Evolutionary conservation across 352 stramenopile genomes (phyloP).

Genomic region (Halophytophthora polymorphica): DNA sequence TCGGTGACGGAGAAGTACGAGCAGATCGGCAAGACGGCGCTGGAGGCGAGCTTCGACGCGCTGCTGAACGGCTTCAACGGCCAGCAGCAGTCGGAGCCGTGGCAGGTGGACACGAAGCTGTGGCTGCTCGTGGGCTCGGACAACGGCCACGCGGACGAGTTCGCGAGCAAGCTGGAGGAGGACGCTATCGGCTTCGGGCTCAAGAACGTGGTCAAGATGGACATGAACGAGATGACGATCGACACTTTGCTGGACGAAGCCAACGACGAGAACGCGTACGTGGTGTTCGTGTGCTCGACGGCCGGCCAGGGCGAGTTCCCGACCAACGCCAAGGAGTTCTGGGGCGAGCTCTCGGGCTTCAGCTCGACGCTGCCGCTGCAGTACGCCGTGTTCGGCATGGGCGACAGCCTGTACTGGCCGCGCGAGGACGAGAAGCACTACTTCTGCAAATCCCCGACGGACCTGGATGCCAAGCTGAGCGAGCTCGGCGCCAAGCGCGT

Average conservation of each 20-base stretch:
- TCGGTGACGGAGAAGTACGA: conserved; percentile 72
- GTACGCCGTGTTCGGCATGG: conserved; percentile 78
- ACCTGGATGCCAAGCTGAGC: conserved; percentile 73
- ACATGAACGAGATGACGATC: conserved; percentile 82
- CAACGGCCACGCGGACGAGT: conserved; percentile 71
- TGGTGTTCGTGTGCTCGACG: conserved; percentile 77
- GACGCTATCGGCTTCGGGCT: conserved; percentile 66
- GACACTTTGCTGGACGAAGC: conserved; percentile 65
- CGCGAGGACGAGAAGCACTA: conserved; percentile 82
- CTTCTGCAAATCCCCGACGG: conserved; percentile 71
- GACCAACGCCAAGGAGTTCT: conserved; percentile 80
- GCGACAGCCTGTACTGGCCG: conserved; percentile 80
- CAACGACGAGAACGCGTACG: conserved; percentile 68
- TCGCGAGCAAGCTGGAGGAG: conserved; percentile 68
- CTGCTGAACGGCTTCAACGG: conserved; percentile 69
- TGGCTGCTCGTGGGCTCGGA: conserved; percentile 74
- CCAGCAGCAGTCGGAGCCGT: conserved; percentile 38
- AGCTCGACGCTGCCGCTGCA: conserved; percentile 63
- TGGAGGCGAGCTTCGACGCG: conserved; percentile 81
- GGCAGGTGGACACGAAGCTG: conserved; percentile 72
- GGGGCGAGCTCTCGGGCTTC: conserved; percentile 55
- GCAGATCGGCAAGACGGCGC: conserved; percentile 74
- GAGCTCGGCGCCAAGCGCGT: conserved; percentile 72
- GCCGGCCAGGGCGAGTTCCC: conserved; percentile 80
- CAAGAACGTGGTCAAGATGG: conserved; percentile 76